A percentile compares a stretch with the other conserved stretches of the same genome.
Evolutionary conservation across 2,329 filamentous ascomycete genomes (phyloP).

Genomic region (Fusarium odoratissimum): DNA sequence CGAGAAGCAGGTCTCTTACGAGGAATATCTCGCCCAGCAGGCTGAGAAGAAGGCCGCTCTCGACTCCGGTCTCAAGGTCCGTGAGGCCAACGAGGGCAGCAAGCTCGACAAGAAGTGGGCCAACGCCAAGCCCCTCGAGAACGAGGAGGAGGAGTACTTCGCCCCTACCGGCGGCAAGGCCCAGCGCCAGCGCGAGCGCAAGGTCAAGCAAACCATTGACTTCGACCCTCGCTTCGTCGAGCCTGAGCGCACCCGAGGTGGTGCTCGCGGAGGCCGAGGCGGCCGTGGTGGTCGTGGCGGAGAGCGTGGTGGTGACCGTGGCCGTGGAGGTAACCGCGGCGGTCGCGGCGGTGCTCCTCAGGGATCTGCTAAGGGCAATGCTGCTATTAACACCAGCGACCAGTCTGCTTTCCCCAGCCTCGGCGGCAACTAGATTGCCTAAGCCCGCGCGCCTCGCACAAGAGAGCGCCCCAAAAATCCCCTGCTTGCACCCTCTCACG

Average conservation of each 20-base stretch:
- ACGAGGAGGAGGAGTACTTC: constrained; percentile 83
- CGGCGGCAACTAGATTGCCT: constrained; percentile 60
- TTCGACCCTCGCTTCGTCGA: constrained; percentile 88
- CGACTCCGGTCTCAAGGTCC: constrained; percentile 73
- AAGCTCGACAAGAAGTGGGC: constrained; percentile 94
- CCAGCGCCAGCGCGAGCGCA: constrained; percentile 87
- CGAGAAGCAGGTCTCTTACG: constrained; percentile 90
- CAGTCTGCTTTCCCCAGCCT: constrained; percentile 71
- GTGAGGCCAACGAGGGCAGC: constrained; percentile 92
- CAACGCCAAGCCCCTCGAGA: constrained; percentile 77
- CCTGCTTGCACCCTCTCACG: constrained; percentile 21
- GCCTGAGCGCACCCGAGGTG: constrained; percentile 68
- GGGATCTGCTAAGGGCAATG: constrained; percentile 49
- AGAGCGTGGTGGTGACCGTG: constrained; percentile 53
- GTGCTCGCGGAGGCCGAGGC: constrained; percentile 60
- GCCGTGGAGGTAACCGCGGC: constrained; percentile 49
- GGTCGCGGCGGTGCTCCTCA: constrained; percentile 48
- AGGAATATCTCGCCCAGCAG: constrained; percentile 82
- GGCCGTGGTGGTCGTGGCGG: constrained; percentile 58
- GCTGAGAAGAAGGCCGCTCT: constrained; percentile 81
- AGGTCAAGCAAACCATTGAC: constrained; percentile 89
- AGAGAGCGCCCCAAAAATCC: constrained; percentile 33
- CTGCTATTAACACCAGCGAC: constrained; percentile 65
- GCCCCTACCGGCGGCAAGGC: constrained; percentile 79
- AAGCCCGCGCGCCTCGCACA: constrained; percentile 21